These are phyloP conservation scores for Tricharina praecox DNA, from an alignment of 495 filamentous ascomycete species.

Conservation along the genomic window DNA sequence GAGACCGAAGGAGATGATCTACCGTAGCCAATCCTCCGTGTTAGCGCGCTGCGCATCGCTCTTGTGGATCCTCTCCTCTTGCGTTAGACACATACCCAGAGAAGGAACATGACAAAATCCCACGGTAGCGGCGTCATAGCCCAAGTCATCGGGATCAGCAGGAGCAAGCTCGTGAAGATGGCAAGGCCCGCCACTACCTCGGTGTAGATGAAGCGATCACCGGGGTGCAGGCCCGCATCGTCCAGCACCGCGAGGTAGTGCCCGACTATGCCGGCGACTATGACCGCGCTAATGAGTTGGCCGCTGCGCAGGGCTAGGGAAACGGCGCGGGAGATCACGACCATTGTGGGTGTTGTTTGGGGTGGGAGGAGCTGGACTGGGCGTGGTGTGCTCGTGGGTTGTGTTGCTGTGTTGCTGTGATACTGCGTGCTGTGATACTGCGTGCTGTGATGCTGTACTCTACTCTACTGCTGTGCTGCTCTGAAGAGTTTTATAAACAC, in stretches of 20 bases:
- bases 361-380: neutral
- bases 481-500: too few species aligned
- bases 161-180: conserved; percentile 36
- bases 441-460: too few species aligned
- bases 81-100: conserved; percentile 29
- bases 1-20: conserved; percentile 38
- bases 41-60: neutral
- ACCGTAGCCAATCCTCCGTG: too few species aligned
- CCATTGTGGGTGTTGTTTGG: conserved; percentile 6
- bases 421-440: too few species aligned
- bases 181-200: conserved; percentile 41
- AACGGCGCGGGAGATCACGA: conserved; percentile 31
- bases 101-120: conserved; percentile 36
- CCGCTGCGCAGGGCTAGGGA: conserved; percentile 34
- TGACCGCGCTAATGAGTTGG: conserved; percentile 29
- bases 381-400: neutral
- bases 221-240: conserved; percentile 23
- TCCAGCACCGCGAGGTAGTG: conserved; percentile 32
- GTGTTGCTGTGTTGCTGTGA: too few species aligned
- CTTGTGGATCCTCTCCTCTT: neutral
- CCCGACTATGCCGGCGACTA: conserved; percentile 42
- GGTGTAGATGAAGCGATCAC: conserved; percentile 41
- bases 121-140: conserved; percentile 29
- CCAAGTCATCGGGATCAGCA: conserved; percentile 38
- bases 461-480: too few species aligned